Percentiles rank a stretch among this genome's conserved stretches.
phyloP scores from a whole-genome alignment of 768 basidiomycete species.

The Kwoniella europaea region DNA sequence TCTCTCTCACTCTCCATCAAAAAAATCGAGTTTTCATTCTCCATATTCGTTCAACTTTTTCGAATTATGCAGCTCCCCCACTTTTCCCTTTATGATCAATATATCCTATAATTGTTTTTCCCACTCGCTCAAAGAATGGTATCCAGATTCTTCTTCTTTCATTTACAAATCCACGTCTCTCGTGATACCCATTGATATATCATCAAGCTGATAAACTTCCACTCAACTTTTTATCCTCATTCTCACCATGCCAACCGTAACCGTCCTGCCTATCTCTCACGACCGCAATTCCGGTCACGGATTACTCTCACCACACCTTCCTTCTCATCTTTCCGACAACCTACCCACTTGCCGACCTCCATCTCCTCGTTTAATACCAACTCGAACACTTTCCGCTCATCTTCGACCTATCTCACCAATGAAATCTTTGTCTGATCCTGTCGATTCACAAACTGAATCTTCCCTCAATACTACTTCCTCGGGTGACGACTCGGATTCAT shows the following conservation, averaged over 20 bases:
- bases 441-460: not conserved
- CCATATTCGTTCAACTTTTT: no score
- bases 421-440: not conserved
- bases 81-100: not conserved
- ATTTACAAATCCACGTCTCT: not conserved
- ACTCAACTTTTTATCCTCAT: not conserved
- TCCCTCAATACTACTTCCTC: not conserved
- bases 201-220: constrained; percentile 1
- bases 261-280: constrained; percentile 3
- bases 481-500: not conserved
- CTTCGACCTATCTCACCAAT: not conserved
- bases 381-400: no score
- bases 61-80: not conserved
- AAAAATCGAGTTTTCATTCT: no score
- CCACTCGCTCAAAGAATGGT: no score
- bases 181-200: not conserved
- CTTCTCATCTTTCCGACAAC: not conserved
- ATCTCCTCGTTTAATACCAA: not conserved
- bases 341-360: no score
- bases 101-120: not conserved
- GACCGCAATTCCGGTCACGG: not conserved
- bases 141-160: not conserved
- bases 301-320: not conserved
- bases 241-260: constrained; percentile 5
- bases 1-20: not conserved